Conservation (phyloP, 768 basidiomycete species). For the Lentinula guzmanii region DNA sequence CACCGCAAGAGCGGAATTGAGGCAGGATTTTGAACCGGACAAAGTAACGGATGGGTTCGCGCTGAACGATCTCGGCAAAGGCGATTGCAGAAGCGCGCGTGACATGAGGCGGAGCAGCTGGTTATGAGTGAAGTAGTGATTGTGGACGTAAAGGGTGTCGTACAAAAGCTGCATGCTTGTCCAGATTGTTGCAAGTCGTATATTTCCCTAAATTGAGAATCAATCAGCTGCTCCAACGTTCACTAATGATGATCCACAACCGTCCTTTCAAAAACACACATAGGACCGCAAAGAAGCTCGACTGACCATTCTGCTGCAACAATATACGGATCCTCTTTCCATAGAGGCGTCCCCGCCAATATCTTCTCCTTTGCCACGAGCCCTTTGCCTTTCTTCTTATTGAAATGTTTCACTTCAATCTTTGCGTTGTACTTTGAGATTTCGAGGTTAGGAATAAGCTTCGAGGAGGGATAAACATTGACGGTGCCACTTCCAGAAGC, state of each 20-base stretch:
- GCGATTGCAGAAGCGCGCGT: slow-evolving; percentile 73
- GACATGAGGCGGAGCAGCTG: slow-evolving; percentile 51
- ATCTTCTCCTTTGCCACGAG: slow-evolving; percentile 68
- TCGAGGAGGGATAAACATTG: slow-evolving; percentile 51
- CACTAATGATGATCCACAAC: neutral
- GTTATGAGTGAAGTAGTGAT: slow-evolving; percentile 32
- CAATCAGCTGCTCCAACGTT: neutral
- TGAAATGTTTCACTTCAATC: slow-evolving; percentile 63
- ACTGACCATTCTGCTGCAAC: slow-evolving; percentile 76
- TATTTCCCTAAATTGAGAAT: slow-evolving; percentile 52
- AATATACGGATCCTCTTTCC: slow-evolving; percentile 82
- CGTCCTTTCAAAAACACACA: neutral
- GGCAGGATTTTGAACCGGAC: slow-evolving; percentile 69
- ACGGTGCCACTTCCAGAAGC: slow-evolving; percentile 8
- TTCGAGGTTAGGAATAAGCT: slow-evolving; percentile 58
- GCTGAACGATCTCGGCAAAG: slow-evolving; percentile 66
- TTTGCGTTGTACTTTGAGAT: slow-evolving; percentile 56
- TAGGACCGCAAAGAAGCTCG: neutral
- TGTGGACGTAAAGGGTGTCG: slow-evolving; percentile 45
- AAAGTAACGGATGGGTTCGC: slow-evolving; percentile 64
- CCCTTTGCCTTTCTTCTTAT: slow-evolving; percentile 74
- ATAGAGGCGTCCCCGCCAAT: slow-evolving; percentile 65
- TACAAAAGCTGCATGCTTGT: slow-evolving; percentile 67
- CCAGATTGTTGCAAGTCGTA: slow-evolving; percentile 59
- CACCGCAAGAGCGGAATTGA: slow-evolving; percentile 54